Percentiles rank a stretch among this genome's conserved stretches.
Evolutionary conservation across 1,284 basidiomycete genomes (phyloP).

Genomic region (Trichosporon asahii): DNA sequence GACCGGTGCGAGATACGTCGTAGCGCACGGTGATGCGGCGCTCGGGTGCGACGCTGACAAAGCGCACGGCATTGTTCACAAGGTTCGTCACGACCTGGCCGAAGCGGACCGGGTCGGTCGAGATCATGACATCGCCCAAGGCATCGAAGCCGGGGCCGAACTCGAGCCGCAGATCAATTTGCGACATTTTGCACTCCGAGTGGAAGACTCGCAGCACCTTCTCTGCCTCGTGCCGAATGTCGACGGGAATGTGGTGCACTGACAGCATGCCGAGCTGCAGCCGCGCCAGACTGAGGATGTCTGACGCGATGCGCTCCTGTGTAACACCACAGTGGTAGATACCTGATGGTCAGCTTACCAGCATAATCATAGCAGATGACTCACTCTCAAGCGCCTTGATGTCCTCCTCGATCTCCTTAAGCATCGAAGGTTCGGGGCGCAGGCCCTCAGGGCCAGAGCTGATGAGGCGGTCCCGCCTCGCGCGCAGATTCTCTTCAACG

Average conservation of each 20-base stretch:
- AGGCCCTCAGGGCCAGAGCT: constrained; percentile 14
- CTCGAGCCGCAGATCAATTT: constrained; percentile 31
- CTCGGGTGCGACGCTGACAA: constrained; percentile 22
- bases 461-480: constrained; percentile 39
- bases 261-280: constrained; percentile 49
- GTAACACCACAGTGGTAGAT: constrained; percentile 49
- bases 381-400: constrained; percentile 30
- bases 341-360: not conserved
- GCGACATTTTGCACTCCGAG: constrained; percentile 39
- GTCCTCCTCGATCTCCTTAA: constrained; percentile 45
- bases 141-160: constrained; percentile 30
- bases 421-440: constrained; percentile 40
- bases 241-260: constrained; percentile 45
- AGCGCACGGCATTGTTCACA: constrained; percentile 34
- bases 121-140: constrained; percentile 25
- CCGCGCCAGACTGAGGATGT: constrained; percentile 51
- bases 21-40: constrained; percentile 33
- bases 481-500: constrained; percentile 45
- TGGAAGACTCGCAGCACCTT: constrained; percentile 43
- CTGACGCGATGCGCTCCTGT: constrained; percentile 53
- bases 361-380: not conserved
- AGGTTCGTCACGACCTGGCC: constrained; percentile 47
- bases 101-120: constrained; percentile 49
- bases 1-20: constrained; percentile 29
- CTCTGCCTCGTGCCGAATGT: constrained; percentile 45